Percentiles rank a stretch among this genome's conserved stretches.
Conservation (phyloP, 2,329 filamentous ascomycete species). For the Mycocentrospora acerina region DNA sequence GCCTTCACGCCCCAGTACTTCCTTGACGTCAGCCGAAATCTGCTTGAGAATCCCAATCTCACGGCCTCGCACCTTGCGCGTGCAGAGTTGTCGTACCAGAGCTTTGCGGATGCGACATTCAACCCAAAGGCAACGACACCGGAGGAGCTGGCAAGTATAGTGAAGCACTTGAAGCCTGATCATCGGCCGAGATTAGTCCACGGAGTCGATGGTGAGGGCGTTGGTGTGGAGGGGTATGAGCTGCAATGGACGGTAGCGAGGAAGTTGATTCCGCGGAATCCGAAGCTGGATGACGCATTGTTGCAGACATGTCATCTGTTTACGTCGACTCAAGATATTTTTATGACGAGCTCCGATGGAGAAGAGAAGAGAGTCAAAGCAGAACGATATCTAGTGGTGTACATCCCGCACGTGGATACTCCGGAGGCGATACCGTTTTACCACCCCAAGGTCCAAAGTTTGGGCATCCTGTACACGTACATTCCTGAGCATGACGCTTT, state of each 20-base stretch:
- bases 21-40: constrained; percentile 67
- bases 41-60: constrained; percentile 77
- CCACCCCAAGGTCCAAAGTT: constrained; percentile 72
- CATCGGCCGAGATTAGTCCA: constrained; percentile 33
- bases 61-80: constrained; percentile 77
- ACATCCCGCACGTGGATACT: constrained; percentile 69
- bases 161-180: constrained; percentile 52
- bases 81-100: constrained; percentile 70
- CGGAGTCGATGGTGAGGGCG: constrained; percentile 1
- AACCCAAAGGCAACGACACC: constrained; percentile 32
- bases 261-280: constrained; percentile 79
- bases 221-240: constrained; percentile 36
- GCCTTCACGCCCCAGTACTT: constrained; percentile 66
- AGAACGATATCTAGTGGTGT: constrained; percentile 65
- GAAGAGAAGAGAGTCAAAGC: constrained; percentile 30
- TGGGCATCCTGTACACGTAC: constrained; percentile 77
- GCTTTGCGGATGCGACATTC: constrained; percentile 41
- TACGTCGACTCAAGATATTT: constrained; percentile 25
- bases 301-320: constrained; percentile 84
- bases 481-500: constrained; percentile 3
- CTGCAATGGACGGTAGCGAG: constrained; percentile 69
- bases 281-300: constrained; percentile 70
- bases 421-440: constrained; percentile 77
- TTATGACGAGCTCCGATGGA: constrained; percentile 12
- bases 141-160: constrained; percentile 45